phyloP scores from a whole-genome alignment of 2,329 filamentous ascomycete genomes.

The Diaporthe sp. region DNA sequence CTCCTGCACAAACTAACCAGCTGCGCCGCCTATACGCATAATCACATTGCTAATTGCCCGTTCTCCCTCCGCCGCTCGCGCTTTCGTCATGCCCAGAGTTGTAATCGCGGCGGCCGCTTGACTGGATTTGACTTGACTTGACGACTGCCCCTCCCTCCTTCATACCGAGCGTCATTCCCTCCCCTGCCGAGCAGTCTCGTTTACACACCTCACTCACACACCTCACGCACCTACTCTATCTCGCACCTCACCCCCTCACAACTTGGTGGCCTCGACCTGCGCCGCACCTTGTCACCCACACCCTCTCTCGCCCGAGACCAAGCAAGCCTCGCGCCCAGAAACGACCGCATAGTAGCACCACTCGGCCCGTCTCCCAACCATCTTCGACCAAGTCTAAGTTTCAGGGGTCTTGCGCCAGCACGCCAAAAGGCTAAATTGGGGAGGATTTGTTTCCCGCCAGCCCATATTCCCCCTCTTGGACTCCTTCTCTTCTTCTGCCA shows the following conservation, averaged over 20 bases:
- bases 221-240: neutral
- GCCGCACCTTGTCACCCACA: slow-evolving; percentile 27
- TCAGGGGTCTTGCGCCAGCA: slow-evolving; percentile 6
- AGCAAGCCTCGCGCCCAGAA: slow-evolving; percentile 16
- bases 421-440: slow-evolving; percentile 7
- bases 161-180: neutral
- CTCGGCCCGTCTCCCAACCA: neutral
- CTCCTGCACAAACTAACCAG: neutral
- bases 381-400: slow-evolving; percentile 18
- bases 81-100: slow-evolving; percentile 23
- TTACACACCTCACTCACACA: neutral
- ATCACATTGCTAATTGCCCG: neutral
- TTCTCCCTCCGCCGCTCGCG: neutral
- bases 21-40: slow-evolving; percentile 12
- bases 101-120: slow-evolving; percentile 33
- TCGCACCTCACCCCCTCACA: neutral
- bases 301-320: slow-evolving; percentile 8
- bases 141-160: neutral
- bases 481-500: neutral
- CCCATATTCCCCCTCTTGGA: neutral
- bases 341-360: slow-evolving; percentile 4
- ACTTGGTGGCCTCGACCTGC: slow-evolving; percentile 7
- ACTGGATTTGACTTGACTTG: neutral
- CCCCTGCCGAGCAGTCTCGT: slow-evolving; percentile 2
- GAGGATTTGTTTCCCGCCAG: neutral